Percentiles rank a stretch among this genome's conserved stretches.
phyloP scores from a whole-genome alignment of 305 asterid species.

The Vinca major region DNA sequence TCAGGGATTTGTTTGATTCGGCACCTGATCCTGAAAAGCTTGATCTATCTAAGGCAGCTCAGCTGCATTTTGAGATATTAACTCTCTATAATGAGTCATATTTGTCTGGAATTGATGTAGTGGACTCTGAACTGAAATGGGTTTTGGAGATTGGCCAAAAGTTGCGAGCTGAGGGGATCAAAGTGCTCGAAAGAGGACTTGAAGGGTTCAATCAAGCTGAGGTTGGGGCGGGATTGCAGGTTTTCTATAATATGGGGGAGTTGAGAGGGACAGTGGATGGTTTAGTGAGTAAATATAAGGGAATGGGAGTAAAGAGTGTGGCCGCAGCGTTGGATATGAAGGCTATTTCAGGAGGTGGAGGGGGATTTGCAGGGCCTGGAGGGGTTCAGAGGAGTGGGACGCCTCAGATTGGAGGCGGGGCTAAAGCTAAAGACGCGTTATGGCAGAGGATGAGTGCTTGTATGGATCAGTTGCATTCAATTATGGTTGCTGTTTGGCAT shows the following conservation, averaged over 20 bases:
- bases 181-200: constrained; percentile 79
- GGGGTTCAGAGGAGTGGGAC: constrained; percentile 88
- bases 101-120: constrained; percentile 66
- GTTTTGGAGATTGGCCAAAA: constrained; percentile 61
- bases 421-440: constrained; percentile 76
- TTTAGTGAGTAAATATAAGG: constrained; percentile 70
- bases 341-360: constrained; percentile 28
- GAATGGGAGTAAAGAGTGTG: constrained; percentile 63
- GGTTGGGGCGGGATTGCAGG: constrained; percentile 86
- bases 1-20: constrained; percentile 43
- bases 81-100: constrained; percentile 53
- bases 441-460: constrained; percentile 86
- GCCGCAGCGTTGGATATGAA: constrained; percentile 78
- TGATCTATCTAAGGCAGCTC: constrained; percentile 83
- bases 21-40: constrained; percentile 48
- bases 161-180: constrained; percentile 69
- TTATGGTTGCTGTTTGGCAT: constrained; percentile 86
- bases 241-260: constrained; percentile 89
- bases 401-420: constrained; percentile 75
- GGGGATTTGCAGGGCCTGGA: constrained; percentile 60
- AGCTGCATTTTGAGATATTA: constrained; percentile 71
- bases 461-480: constrained; percentile 78
- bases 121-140: constrained; percentile 76
- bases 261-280: constrained; percentile 80
- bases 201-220: constrained; percentile 88